Conservation (phyloP, 139 green algal genomes). For the Closterium sp. region DNA sequence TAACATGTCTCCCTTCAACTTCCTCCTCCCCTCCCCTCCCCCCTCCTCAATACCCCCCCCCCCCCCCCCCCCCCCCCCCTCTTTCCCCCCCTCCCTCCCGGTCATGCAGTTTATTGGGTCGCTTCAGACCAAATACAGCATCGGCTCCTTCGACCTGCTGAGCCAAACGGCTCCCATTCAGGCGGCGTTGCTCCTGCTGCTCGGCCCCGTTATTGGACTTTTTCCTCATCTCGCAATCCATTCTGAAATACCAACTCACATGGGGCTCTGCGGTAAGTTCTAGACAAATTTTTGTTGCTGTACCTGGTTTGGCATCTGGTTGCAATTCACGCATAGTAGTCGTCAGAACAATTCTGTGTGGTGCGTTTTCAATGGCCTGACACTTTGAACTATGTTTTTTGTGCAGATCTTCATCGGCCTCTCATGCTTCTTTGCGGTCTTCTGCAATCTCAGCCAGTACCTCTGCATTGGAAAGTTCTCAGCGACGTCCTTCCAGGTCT, state of each 20-base stretch:
- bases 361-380: background rate
- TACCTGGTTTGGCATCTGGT: background rate
- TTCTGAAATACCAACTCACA: slow-evolving; percentile 23
- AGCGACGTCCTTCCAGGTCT: slow-evolving; percentile 86
- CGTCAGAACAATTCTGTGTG: background rate
- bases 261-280: slow-evolving; percentile 5
- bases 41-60: too few species aligned
- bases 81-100: too few species aligned
- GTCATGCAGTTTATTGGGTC: slow-evolving; percentile 48
- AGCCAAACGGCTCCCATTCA: slow-evolving; percentile 49
- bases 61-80: too few species aligned
- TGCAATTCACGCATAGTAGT: background rate
- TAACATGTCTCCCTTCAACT: too few species aligned
- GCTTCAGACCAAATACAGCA: slow-evolving; percentile 77
- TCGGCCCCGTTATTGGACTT: slow-evolving; percentile 41
- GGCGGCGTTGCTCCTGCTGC: slow-evolving; percentile 22
- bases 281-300: background rate
- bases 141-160: slow-evolving; percentile 82
- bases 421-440: slow-evolving; percentile 70
- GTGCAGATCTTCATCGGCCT: slow-evolving; percentile 55
- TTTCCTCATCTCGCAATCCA: slow-evolving; percentile 9
- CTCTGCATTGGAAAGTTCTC: slow-evolving; percentile 87
- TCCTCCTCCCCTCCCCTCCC: too few species aligned
- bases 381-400: background rate
- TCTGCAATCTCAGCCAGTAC: slow-evolving; percentile 89